Evolutionary conservation across 352 stramenopile species (phyloP).

Genomic region (Phytophthora agathidicida): DNA sequence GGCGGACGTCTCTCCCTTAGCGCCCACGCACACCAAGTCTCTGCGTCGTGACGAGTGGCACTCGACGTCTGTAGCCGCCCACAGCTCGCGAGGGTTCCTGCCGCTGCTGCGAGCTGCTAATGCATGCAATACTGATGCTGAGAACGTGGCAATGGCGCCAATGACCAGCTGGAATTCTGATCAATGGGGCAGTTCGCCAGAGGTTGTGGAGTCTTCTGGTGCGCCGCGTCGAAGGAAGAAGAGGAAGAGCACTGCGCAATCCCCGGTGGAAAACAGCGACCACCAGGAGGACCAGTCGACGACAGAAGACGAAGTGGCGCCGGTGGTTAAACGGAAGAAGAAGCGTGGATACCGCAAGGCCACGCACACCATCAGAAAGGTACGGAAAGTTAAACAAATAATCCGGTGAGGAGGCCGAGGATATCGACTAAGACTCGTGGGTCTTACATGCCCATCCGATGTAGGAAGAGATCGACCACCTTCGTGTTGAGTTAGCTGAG

Average conservation of each 20-base stretch:
- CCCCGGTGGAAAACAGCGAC: no score
- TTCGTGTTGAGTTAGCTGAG: slow-evolving; percentile 26
- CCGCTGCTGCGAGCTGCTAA: slow-evolving; percentile 22
- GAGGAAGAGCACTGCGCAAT: slow-evolving; percentile 2
- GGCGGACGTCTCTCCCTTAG: not conserved
- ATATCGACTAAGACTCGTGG: no score
- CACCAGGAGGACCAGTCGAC: slow-evolving; percentile 4
- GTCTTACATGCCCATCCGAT: not conserved
- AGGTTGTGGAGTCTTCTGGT: not conserved
- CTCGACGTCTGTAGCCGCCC: not conserved
- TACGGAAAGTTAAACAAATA: slow-evolving; percentile 7
- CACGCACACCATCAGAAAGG: slow-evolving; percentile 43
- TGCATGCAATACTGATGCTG: slow-evolving; percentile 7
- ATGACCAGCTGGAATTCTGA: not conserved
- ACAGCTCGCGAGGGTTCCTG: slow-evolving; percentile 1
- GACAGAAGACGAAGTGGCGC: slow-evolving; percentile 7
- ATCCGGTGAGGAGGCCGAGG: no score
- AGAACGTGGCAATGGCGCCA: not conserved
- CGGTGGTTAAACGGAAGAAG: slow-evolving; percentile 21
- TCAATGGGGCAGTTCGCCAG: not conserved
- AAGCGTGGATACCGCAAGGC: slow-evolving; percentile 36
- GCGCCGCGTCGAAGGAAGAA: slow-evolving; percentile 5
- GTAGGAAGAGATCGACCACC: slow-evolving; percentile 37
- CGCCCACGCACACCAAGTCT: not conserved
- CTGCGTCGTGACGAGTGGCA: not conserved